phyloP scores from a whole-genome alignment of 1,284 basidiomycete species.

The Ganoderma leucocontextum region DNA sequence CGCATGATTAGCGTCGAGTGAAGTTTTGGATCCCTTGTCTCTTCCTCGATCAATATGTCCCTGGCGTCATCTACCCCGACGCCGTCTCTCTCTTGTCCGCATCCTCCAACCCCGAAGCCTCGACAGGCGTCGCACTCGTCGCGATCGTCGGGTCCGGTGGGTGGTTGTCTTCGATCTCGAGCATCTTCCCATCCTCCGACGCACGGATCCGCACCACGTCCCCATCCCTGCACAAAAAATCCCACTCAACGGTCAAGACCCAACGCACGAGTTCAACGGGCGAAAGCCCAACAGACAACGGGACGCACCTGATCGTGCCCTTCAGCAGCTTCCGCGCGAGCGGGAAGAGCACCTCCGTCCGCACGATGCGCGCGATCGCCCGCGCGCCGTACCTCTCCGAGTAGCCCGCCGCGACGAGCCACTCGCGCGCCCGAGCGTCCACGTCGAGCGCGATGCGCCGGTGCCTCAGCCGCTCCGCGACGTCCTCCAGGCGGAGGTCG shows the following conservation, averaged over 20 bases:
- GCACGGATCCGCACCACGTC: constrained; percentile 68
- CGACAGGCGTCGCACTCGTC: constrained; percentile 5
- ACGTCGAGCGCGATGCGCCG: constrained; percentile 81
- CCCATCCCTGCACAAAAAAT: constrained; percentile 54
- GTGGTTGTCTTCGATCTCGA: constrained; percentile 69
- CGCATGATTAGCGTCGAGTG: neutral
- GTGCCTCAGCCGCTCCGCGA: constrained; percentile 70
- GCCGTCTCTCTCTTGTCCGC: neutral
- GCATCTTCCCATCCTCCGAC: constrained; percentile 49
- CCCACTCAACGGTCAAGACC: no score
- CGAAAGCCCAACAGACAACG: no score
- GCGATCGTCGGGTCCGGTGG: constrained; percentile 48
- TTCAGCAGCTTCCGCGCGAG: constrained; percentile 79
- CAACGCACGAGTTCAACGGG: no score
- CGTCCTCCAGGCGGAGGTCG: constrained; percentile 76
- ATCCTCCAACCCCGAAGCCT: neutral
- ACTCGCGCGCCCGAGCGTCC: constrained; percentile 67
- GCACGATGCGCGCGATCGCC: constrained; percentile 82
- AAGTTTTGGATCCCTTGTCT: no score
- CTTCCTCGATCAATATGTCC: no score
- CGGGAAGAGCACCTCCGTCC: constrained; percentile 74
- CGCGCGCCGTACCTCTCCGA: constrained; percentile 89
- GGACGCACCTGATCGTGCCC: constrained; percentile 78
- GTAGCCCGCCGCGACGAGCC: constrained; percentile 86
- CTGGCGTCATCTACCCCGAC: neutral